A percentile compares a stretch with the other conserved stretches of the same genome.
phyloP scores from a whole-genome alignment of 108 stramenopile species.

The Fragilaria crotonensis region DNA sequence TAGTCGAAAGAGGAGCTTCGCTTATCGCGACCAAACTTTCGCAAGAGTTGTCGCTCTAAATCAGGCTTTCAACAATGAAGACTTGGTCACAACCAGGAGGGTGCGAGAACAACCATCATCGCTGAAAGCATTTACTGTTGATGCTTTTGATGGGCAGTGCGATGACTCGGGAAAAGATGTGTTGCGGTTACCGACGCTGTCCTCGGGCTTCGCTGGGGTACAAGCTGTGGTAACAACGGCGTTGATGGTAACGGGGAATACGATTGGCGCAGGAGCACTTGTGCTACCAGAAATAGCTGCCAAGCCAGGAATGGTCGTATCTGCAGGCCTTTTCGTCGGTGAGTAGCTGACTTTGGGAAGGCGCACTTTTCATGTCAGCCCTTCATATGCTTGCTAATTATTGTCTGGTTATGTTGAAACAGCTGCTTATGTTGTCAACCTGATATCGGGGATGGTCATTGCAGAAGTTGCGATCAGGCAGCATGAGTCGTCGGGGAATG shows the following conservation, averaged over 20 bases:
- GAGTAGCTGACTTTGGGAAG: neutral
- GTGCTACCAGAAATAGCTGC: conserved; percentile 53
- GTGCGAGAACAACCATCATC: neutral
- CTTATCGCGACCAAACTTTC: no score
- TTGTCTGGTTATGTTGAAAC: no score
- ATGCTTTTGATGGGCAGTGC: neutral
- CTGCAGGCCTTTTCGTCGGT: conserved; percentile 39
- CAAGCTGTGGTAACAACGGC: conserved; percentile 21
- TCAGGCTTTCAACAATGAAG: neutral
- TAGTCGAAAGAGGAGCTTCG: no score
- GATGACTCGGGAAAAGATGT: neutral
- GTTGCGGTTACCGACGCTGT: neutral
- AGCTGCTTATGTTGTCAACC: conserved; percentile 44
- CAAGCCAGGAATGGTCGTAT: conserved; percentile 43
- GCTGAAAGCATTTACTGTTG: neutral
- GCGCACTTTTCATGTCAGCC: no score
- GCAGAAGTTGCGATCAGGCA: conserved; percentile 70
- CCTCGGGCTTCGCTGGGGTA: neutral
- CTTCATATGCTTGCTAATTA: no score
- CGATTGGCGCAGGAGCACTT: conserved; percentile 66
- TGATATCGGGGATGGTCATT: conserved; percentile 61
- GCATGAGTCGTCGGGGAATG: conserved; percentile 37
- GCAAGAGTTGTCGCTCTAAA: no score
- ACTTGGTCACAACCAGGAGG: neutral
- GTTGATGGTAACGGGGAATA: conserved; percentile 63